phyloP scores from a whole-genome alignment of 805 yeast species.

The Wickerhamiella kurtzmanii region DNA sequence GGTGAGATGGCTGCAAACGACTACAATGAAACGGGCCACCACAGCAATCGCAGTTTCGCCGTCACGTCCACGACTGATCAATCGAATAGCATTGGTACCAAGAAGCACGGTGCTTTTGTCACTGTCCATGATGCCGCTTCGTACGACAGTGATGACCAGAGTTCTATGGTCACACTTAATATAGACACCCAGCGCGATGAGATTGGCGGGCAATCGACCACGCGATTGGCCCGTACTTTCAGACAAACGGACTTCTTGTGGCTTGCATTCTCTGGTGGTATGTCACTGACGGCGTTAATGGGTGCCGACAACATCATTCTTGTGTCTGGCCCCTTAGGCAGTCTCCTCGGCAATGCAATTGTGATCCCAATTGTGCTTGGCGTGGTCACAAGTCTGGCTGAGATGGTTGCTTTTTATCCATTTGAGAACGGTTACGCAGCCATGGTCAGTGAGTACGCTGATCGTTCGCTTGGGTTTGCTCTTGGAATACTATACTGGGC shows the following conservation, averaged over 20 bases:
- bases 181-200: slow-evolving; percentile 11
- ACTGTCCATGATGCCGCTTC: not conserved
- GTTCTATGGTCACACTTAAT: slow-evolving; percentile 20
- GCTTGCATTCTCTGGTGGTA: slow-evolving; percentile 11
- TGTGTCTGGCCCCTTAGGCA: slow-evolving; percentile 14
- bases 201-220: slow-evolving; percentile 1
- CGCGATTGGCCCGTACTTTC: slow-evolving; percentile 6
- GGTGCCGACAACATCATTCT: slow-evolving; percentile 7
- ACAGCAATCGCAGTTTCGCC: not conserved
- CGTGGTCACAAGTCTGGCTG: slow-evolving; percentile 26
- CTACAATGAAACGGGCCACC: not conserved
- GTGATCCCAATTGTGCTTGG: slow-evolving; percentile 5
- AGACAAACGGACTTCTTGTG: slow-evolving; percentile 9
- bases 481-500: slow-evolving; percentile 36
- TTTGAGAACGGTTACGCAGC: slow-evolving; percentile 52
- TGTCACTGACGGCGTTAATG: slow-evolving; percentile 7
- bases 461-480: slow-evolving; percentile 45
- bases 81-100: not conserved
- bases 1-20: not conserved
- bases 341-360: slow-evolving; percentile 7
- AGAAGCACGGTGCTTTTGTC: not conserved
- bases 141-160: slow-evolving; percentile 10
- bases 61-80: not conserved
- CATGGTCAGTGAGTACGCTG: slow-evolving; percentile 44
- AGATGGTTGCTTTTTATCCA: slow-evolving; percentile 40